Conservation (phyloP, 352 stramenopile species). For the Phytophthora palmivora region DNA sequence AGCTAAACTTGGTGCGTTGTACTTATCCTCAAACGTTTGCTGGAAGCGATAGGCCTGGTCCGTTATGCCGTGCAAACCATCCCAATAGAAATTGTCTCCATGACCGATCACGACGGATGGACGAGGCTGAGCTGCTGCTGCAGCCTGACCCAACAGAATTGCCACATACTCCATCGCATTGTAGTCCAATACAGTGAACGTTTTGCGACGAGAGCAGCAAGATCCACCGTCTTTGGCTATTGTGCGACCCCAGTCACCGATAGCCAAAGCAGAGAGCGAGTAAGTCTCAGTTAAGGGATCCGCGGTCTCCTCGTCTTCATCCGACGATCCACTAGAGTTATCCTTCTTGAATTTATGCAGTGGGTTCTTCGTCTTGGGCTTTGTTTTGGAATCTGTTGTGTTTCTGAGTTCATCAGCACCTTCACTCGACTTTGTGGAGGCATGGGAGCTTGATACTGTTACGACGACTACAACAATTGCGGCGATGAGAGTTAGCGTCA, state of each 20-base stretch:
- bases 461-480: conserved; percentile 53
- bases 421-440: conserved; percentile 26
- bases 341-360: conserved; percentile 30
- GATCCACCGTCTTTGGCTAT: conserved; percentile 64
- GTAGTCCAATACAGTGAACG: conserved; percentile 70
- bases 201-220: conserved; percentile 64
- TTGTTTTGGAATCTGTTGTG: conserved; percentile 1
- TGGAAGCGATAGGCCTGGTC: conserved; percentile 78
- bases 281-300: conserved; percentile 49
- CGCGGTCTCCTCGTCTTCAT: conserved; percentile 41
- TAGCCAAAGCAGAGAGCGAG: conserved; percentile 62
- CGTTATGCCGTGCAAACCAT: conserved; percentile 57
- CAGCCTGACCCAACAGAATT: conserved; percentile 59
- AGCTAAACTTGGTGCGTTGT: conserved; percentile 48
- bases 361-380: conserved; percentile 7
- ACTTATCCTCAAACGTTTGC: conserved; percentile 85
- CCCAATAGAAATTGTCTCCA: conserved; percentile 88
- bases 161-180: conserved; percentile 78
- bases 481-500: conserved; percentile 51
- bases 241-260: conserved; percentile 83
- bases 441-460: conserved; percentile 41
- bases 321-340: conserved; percentile 22
- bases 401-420: background rate
- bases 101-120: conserved; percentile 62
- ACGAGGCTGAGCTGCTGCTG: conserved; percentile 32